These are phyloP conservation scores for Aspergillus jensenii DNA, from an alignment of 2,329 filamentous ascomycete species.

Conservation along the genomic window DNA sequence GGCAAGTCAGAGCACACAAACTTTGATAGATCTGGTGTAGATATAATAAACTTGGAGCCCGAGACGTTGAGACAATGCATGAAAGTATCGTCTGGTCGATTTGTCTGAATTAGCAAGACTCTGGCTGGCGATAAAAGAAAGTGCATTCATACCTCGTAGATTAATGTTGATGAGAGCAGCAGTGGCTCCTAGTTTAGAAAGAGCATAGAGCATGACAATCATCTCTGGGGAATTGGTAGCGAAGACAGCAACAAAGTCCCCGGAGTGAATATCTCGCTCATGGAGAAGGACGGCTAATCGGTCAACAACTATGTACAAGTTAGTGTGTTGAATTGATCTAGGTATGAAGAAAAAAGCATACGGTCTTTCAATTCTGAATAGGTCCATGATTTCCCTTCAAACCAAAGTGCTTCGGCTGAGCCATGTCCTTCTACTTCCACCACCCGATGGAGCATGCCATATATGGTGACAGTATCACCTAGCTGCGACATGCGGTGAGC, in stretches of 20 bases:
- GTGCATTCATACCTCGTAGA: slow-evolving; percentile 39
- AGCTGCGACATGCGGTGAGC: slow-evolving; percentile 36
- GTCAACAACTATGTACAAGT: slow-evolving; percentile 39
- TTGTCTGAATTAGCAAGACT: background rate
- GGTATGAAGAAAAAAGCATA: slow-evolving; percentile 22
- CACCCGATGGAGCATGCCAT: slow-evolving; percentile 43
- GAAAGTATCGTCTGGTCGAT: slow-evolving; percentile 43
- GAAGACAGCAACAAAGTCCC: slow-evolving; percentile 49
- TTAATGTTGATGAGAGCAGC: slow-evolving; percentile 49
- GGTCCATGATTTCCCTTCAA: slow-evolving; percentile 50
- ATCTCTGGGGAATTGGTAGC: slow-evolving; percentile 52
- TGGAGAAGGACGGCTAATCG: slow-evolving; percentile 45
- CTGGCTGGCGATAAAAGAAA: background rate
- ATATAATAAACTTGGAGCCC: slow-evolving; percentile 41
- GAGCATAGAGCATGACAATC: slow-evolving; percentile 44
- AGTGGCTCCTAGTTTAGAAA: slow-evolving; percentile 49
- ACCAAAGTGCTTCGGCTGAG: slow-evolving; percentile 47
- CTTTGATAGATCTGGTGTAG: slow-evolving; percentile 45
- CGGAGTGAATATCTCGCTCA: slow-evolving; percentile 34
- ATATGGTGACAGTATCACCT: slow-evolving; percentile 42
- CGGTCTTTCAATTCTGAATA: slow-evolving; percentile 46
- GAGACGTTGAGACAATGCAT: slow-evolving; percentile 47
- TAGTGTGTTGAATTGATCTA: background rate
- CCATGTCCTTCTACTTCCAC: slow-evolving; percentile 41
- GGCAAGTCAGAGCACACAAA: slow-evolving; percentile 34